Evolutionary conservation across 352 stramenopile genomes (phyloP).

Genomic region (Pythium angustatum): DNA sequence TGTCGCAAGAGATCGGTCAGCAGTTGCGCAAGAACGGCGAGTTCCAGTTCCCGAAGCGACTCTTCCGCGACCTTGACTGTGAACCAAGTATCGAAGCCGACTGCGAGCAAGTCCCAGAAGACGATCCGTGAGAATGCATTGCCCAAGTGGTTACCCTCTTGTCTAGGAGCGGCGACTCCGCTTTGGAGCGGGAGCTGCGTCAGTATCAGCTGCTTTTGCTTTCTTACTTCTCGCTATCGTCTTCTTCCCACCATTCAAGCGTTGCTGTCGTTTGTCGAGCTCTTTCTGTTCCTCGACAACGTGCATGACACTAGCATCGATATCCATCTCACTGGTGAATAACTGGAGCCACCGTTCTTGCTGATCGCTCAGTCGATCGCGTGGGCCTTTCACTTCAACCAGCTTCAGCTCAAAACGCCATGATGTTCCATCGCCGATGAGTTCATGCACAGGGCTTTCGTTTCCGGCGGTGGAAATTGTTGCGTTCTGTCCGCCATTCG

Average conservation of each 20-base stretch:
- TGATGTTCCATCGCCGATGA: neutral
- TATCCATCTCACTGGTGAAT: conserved; percentile 52
- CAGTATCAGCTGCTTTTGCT: conserved; percentile 4
- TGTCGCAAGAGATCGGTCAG: conserved; percentile 35
- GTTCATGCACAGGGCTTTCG: neutral
- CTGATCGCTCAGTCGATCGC: conserved; percentile 82
- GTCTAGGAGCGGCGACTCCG: conserved; percentile 5
- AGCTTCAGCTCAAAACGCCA: conserved; percentile 47
- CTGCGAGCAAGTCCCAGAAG: conserved; percentile 9
- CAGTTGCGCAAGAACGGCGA: conserved; percentile 32
- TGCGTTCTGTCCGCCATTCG: neutral
- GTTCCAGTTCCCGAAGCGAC: conserved; percentile 39
- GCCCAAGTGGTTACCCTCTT: neutral
- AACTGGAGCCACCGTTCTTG: conserved; percentile 80
- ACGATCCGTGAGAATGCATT: conserved; percentile 15
- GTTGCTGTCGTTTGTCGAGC: conserved; percentile 28
- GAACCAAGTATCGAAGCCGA: neutral
- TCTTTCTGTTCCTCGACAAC: conserved; percentile 69
- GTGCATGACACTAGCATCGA: conserved; percentile 67
- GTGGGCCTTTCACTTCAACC: conserved; percentile 87
- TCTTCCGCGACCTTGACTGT: conserved; percentile 25
- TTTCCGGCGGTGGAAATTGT: neutral
- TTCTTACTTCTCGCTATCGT: neutral
- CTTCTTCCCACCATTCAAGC: conserved; percentile 11
- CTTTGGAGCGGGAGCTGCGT: neutral